Percentiles rank a stretch among this genome's conserved stretches.
These are phyloP conservation scores for Alternaria tenuissima DNA, from an alignment of 2,329 filamentous ascomycete genomes.

Conservation along the genomic window DNA sequence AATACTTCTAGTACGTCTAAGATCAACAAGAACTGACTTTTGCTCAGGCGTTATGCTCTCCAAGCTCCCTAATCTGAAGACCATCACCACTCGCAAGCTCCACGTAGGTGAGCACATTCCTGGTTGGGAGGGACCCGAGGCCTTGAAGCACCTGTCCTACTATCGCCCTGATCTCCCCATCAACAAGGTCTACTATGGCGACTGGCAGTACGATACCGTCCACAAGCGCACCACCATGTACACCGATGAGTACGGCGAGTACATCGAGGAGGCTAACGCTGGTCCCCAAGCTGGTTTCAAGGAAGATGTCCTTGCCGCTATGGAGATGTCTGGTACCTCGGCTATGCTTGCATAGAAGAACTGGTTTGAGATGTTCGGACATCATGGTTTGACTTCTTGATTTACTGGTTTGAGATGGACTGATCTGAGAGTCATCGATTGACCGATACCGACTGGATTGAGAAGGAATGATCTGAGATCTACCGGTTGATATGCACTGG, in stretches of 20 bases:
- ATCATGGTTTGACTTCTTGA: not conserved
- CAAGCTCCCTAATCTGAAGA: constrained; percentile 15
- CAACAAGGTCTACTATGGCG: constrained; percentile 27
- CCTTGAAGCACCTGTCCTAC: constrained; percentile 24
- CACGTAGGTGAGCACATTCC: constrained; percentile 26
- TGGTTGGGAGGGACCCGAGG: constrained; percentile 11
- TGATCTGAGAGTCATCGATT: not conserved
- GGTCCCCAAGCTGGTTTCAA: constrained; percentile 25
- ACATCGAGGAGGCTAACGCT: constrained; percentile 9
- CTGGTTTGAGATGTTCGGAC: not conserved
- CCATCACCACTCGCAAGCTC: constrained; percentile 24
- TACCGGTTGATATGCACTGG: not conserved
- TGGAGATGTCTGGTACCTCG: not conserved
- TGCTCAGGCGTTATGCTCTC: constrained; percentile 7
- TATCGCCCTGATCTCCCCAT: constrained; percentile 13
- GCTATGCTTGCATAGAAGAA: not conserved
- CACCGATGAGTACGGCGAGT: constrained; percentile 27
- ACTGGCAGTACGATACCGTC: constrained; percentile 29
- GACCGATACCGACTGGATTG: not conserved
- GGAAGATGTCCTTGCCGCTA: constrained; percentile 24
- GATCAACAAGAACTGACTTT: not conserved
- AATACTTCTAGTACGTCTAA: not conserved
- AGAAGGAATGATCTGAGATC: not conserved
- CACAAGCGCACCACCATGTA: constrained; percentile 21
- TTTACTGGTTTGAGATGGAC: not conserved